Evolutionary conservation across 2,329 filamentous ascomycete genomes (phyloP).

Genomic region (Coniochaeta sp.): DNA sequence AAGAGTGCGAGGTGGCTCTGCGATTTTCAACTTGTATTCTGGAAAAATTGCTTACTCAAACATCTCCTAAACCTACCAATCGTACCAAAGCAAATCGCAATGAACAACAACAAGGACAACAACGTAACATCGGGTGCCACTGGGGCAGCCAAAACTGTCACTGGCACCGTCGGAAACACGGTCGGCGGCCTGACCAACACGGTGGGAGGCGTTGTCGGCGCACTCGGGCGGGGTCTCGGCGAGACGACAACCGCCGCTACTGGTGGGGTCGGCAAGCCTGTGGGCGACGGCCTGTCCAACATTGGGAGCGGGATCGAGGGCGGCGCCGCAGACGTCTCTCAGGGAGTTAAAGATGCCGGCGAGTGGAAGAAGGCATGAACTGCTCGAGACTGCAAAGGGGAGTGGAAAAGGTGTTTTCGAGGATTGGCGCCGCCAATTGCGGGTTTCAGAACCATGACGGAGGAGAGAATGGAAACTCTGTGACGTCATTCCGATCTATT

Average conservation of each 20-base stretch:
- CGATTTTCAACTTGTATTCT: background rate
- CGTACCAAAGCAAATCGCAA: background rate
- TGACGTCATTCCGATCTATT: background rate
- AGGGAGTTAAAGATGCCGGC: slow-evolving; percentile 50
- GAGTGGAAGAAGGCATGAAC: slow-evolving; percentile 36
- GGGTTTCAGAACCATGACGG: background rate
- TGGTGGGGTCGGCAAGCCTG: slow-evolving; percentile 40
- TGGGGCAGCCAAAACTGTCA: slow-evolving; percentile 13
- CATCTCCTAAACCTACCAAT: background rate
- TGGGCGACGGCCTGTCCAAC: slow-evolving; percentile 47
- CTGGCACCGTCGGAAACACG: slow-evolving; percentile 19
- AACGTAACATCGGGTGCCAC: slow-evolving; percentile 7
- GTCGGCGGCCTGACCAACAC: slow-evolving; percentile 18
- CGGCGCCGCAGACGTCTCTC: slow-evolving; percentile 35
- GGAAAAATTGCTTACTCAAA: background rate
- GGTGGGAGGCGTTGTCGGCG: slow-evolving; percentile 24
- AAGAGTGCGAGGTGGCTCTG: background rate
- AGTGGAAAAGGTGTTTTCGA: no score
- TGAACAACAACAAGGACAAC: slow-evolving; percentile 10
- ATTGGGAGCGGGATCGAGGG: slow-evolving; percentile 44
- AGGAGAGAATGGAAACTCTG: background rate
- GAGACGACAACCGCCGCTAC: slow-evolving; percentile 45
- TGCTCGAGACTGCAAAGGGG: background rate
- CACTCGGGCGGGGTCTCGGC: slow-evolving; percentile 45
- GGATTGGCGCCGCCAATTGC: no score